phyloP scores from a whole-genome alignment of 768 basidiomycete species.

The Hysterangium stoloniferum region DNA sequence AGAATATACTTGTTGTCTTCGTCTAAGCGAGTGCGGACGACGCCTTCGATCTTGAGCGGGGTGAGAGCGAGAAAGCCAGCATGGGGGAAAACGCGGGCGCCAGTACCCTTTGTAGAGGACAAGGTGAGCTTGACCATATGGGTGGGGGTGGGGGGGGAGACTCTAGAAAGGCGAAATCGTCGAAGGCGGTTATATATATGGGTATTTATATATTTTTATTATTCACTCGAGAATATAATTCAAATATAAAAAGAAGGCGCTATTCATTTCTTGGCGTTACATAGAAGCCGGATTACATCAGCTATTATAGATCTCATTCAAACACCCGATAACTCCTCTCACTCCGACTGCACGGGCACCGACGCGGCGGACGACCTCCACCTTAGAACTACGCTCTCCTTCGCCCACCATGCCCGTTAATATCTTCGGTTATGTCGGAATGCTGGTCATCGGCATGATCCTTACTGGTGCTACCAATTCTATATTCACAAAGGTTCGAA shows the following conservation, averaged over 20 bases:
- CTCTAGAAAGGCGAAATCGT: slow-evolving; percentile 13
- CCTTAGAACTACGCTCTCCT: background rate
- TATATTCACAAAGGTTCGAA: slow-evolving; percentile 19
- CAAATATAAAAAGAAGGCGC: too few relatives aligned
- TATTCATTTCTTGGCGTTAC: background rate
- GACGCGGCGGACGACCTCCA: background rate
- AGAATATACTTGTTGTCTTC: slow-evolving; percentile 60
- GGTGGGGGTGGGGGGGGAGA: slow-evolving; percentile 18
- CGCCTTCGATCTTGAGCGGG: slow-evolving; percentile 71
- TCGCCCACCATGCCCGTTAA: slow-evolving; percentile 45
- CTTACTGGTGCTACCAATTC: slow-evolving; percentile 44
- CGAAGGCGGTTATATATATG: slow-evolving; percentile 6
- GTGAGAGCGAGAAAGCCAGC: slow-evolving; percentile 76
- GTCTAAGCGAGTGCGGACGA: slow-evolving; percentile 65
- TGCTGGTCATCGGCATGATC: slow-evolving; percentile 91
- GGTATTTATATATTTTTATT: background rate
- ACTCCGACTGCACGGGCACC: background rate
- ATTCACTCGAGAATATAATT: too few relatives aligned
- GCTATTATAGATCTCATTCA: slow-evolving; percentile 1
- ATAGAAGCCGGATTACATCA: slow-evolving; percentile 1
- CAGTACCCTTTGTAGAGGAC: slow-evolving; percentile 63
- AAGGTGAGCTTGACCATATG: slow-evolving; percentile 65
- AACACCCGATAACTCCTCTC: too few relatives aligned
- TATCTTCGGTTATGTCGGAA: slow-evolving; percentile 51
- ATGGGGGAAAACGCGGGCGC: slow-evolving; percentile 65